Conservation (phyloP, 352 stramenopile species). For the Phytophthora nicotianae region DNA sequence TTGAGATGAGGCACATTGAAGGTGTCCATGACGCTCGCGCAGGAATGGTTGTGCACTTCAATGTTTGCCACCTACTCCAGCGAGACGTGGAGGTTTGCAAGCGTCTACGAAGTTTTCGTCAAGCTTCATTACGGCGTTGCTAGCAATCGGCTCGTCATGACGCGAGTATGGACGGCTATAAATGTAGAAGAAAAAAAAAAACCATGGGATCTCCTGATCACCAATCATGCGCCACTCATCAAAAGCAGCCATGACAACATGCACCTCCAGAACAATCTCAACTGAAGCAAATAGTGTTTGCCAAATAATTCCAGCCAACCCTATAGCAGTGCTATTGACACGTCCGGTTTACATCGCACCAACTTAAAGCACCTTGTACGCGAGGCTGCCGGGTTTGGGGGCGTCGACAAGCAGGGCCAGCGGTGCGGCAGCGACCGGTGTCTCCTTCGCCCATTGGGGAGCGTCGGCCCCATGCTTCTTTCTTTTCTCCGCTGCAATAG, state of each 20-base stretch:
- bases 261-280: slow-evolving; percentile 1
- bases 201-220: slow-evolving; percentile 5
- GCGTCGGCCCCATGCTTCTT: slow-evolving; percentile 34
- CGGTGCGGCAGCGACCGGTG: slow-evolving; percentile 5
- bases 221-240: slow-evolving; percentile 11
- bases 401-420: slow-evolving; percentile 14
- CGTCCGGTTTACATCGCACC: not conserved
- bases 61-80: not conserved
- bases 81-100: not conserved
- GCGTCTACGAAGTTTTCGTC: not conserved
- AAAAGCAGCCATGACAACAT: not conserved
- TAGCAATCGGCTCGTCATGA: slow-evolving; percentile 8
- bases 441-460: slow-evolving; percentile 3
- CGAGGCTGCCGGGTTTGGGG: slow-evolving; percentile 2
- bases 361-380: slow-evolving; percentile 40
- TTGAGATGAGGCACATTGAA: slow-evolving; percentile 25
- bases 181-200: not conserved
- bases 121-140: not conserved
- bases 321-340: slow-evolving; percentile 5
- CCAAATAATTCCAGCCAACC: slow-evolving; percentile 5
- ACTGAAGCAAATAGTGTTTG: slow-evolving; percentile 6
- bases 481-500: slow-evolving; percentile 53
- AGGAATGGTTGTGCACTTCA: not conserved
- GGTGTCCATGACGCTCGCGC: slow-evolving; percentile 2
- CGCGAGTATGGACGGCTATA: not conserved